Base-by-base conservation (phyloP, 1,284 basidiomycete genomes). In the Marasmius tenuissimus region DNA sequence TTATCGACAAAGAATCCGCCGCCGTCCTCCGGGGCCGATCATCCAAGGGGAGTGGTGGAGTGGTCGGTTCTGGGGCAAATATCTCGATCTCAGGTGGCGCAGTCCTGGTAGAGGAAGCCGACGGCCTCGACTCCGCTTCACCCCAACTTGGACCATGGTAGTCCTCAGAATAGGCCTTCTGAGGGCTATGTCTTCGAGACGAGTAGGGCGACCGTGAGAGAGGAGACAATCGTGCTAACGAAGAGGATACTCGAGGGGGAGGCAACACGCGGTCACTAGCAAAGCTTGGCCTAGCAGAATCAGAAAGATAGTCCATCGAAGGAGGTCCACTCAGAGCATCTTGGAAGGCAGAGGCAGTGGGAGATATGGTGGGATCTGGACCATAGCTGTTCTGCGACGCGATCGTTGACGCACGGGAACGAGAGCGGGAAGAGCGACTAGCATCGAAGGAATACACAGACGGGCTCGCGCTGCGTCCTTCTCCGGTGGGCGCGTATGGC, bases 261-360 rank as follows among this genome's bases (percentile, higher is more conserved):
- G 82, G 78, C 1, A 18, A 75, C 74, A 49, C 81, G 79, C 39
- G 77, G 73, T 54, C 12, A 14, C 34, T 16, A 33, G 70, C 47
- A 33, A 71, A 69, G 20, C 40, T 35, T n/a, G 37, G 20, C 52
- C 70, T 48, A 51, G 42, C 33, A 34, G 16, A 20, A 14, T n/a
- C 42, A 7, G 18, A 35, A 27, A 48, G 50, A 40, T 14, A 14
- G 34, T 16, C 22, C 14, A 50, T 47, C 10, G 59, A 58, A 20
- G 59, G 62, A 48, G 51, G 56, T 22, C 48, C 27, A 60, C 76
- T 77, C 27, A 84, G 70, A 7, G 80, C 82, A 65, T 90, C 88
- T 37, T 85, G 83, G 73, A 92, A 91, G 12, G 86, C 87, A 27
- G 89, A 91, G 14, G 81, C 84, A 0, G 89, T 88, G 0, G 89